phyloP scores from a whole-genome alignment of 108 stramenopile species.

The Skeletonema menzelii region DNA sequence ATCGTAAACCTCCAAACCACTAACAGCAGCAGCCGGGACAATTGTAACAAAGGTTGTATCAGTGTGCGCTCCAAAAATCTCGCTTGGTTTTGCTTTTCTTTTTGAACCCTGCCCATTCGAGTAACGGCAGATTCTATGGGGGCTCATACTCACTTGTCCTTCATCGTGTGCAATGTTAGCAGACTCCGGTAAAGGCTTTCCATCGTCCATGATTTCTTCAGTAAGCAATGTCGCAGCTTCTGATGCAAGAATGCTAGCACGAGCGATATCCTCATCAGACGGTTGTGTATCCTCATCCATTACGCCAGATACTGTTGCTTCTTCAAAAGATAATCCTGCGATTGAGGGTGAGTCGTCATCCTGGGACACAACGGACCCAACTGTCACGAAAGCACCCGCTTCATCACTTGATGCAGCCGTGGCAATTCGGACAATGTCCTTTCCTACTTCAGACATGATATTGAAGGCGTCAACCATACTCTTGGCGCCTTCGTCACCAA shows the following conservation, averaged over 20 bases:
- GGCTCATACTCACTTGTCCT: slow-evolving; percentile 74
- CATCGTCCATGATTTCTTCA: slow-evolving; percentile 81
- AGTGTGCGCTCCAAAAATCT: slow-evolving; percentile 82
- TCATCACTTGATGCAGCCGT: slow-evolving; percentile 67
- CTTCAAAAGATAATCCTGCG: slow-evolving; percentile 42
- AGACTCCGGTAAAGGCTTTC: slow-evolving; percentile 30
- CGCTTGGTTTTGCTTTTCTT: slow-evolving; percentile 27
- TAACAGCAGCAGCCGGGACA: slow-evolving; percentile 75
- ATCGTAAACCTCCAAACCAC: slow-evolving; percentile 82
- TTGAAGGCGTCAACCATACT: slow-evolving; percentile 57
- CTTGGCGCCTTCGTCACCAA: slow-evolving; percentile 55
- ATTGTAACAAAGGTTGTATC: slow-evolving; percentile 77
- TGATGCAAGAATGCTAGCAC: slow-evolving; percentile 48
- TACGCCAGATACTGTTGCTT: slow-evolving; percentile 32
- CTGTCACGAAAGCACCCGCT: slow-evolving; percentile 32
- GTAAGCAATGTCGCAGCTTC: slow-evolving; percentile 54
- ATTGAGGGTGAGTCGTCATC: slow-evolving; percentile 34
- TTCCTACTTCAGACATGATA: slow-evolving; percentile 60
- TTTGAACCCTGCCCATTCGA: slow-evolving; percentile 36
- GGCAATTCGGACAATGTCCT: slow-evolving; percentile 75
- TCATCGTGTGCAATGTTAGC: slow-evolving; percentile 43
- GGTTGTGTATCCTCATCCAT: slow-evolving; percentile 7
- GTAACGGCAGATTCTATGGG: slow-evolving; percentile 77
- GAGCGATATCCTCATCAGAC: slow-evolving; percentile 19
- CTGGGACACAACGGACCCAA: slow-evolving; percentile 16